Evolutionary conservation across 306 rosid genomes (phyloP).

Genomic region (Trichosanthes cucumerina): DNA sequence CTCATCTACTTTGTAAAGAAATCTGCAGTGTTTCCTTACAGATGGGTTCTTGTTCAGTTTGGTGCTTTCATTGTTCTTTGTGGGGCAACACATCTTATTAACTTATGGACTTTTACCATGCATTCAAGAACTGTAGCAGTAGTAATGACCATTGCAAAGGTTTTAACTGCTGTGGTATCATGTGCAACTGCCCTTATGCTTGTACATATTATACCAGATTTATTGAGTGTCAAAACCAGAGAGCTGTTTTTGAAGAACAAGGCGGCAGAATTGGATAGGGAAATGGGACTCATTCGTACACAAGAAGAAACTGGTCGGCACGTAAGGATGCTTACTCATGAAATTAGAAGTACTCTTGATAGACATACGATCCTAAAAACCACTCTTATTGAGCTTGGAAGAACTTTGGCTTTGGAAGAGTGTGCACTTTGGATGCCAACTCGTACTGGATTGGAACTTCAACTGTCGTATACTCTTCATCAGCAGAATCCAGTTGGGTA

Average conservation of each 20-base stretch:
- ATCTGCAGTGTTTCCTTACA: constrained; percentile 19
- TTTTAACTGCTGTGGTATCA: constrained; percentile 19
- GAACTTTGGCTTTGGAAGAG: constrained; percentile 88
- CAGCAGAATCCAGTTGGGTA: constrained; percentile 90
- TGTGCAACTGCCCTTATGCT: constrained; percentile 21
- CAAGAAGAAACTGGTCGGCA: constrained; percentile 20
- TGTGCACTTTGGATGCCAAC: constrained; percentile 99
- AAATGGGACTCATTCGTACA: constrained; percentile 18
- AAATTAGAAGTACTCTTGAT: constrained; percentile 20
- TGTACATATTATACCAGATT: constrained; percentile 20
- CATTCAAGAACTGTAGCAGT: constrained; percentile 16
- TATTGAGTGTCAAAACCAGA: constrained; percentile 16
- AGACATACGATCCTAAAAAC: constrained; percentile 17
- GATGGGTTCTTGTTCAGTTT: constrained; percentile 89
- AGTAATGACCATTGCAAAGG: constrained; percentile 17
- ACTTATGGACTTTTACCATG: constrained; percentile 17
- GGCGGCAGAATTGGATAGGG: constrained; percentile 19
- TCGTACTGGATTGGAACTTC: constrained; percentile 89
- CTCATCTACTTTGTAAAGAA: constrained; percentile 22
- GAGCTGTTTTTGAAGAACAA: constrained; percentile 18
- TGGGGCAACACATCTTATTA: constrained; percentile 20
- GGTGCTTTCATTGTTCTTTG: constrained; percentile 82
- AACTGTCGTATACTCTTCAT: constrained; percentile 80
- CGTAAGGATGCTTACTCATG: constrained; percentile 20
- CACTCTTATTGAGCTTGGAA: constrained; percentile 34